Conservation (phyloP, 2,329 filamentous ascomycete genomes). For the Pseudogymnoascus sp. region DNA sequence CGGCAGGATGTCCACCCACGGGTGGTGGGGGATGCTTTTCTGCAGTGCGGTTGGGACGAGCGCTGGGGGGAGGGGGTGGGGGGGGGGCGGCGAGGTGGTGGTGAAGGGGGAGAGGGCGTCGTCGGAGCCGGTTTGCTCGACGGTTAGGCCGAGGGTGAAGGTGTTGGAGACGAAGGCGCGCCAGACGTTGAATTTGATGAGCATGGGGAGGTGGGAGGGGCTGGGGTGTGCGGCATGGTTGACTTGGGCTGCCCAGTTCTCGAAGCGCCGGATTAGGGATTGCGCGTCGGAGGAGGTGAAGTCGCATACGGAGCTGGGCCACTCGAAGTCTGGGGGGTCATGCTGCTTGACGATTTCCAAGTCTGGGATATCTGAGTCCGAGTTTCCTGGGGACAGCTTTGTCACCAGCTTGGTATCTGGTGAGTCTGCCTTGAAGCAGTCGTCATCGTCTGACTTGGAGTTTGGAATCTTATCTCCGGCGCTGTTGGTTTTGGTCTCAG, state of each 20-base stretch:
- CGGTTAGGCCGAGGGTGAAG: constrained; percentile 19
- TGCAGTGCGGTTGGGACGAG: constrained; percentile 28
- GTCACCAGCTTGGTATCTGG: background rate
- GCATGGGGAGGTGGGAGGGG: constrained; percentile 27
- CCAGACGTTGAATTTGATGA: constrained; percentile 33
- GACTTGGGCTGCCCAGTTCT: background rate
- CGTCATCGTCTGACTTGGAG: background rate
- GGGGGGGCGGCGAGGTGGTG: background rate
- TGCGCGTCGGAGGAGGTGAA: background rate
- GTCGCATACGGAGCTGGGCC: background rate
- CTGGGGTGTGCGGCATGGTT: constrained; percentile 17
- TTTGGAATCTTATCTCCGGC: background rate
- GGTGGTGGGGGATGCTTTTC: constrained; percentile 25
- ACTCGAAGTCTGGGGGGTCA: background rate
- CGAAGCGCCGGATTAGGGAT: background rate
- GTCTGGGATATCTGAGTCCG: background rate
- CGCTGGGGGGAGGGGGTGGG: constrained; percentile 10
- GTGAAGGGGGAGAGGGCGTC: background rate
- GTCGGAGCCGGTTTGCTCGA: background rate
- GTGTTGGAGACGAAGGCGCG: constrained; percentile 30
- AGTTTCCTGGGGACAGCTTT: background rate
- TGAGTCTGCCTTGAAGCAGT: background rate
- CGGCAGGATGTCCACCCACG: constrained; percentile 32
- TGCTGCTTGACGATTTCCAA: background rate
- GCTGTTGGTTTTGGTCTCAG: background rate